Evolutionary conservation across 805 yeast genomes (phyloP).

Genomic region (Danielozyma ontarioensis): DNA sequence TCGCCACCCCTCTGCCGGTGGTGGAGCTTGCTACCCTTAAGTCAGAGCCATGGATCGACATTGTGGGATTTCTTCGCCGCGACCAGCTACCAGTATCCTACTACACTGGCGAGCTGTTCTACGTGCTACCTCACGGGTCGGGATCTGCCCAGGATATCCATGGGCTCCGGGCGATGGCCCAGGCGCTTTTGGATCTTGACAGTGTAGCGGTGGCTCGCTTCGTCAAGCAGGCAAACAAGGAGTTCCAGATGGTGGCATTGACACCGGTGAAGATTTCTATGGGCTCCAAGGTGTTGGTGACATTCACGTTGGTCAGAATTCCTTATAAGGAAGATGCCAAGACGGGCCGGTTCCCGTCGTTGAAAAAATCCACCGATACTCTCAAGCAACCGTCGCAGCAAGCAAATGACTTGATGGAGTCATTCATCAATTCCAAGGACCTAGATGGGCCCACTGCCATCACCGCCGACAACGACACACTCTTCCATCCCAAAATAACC

Average conservation of each 20-base stretch:
- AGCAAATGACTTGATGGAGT: conserved; percentile 25
- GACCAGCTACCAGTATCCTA: conserved; percentile 52
- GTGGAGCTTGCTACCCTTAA: conserved; percentile 38
- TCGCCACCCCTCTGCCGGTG: conserved; percentile 45
- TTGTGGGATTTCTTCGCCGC: conserved; percentile 54
- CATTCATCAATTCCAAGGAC: conserved; percentile 21
- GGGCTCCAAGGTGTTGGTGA: conserved; percentile 29
- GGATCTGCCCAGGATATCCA: conserved; percentile 32
- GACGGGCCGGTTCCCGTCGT: conserved; percentile 45
- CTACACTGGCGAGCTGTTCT: conserved; percentile 53
- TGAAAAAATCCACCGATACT: conserved; percentile 7
- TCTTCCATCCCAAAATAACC: conserved; percentile 12
- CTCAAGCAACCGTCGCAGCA: conserved; percentile 2
- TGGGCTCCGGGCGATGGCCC: conserved; percentile 38
- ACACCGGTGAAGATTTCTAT: conserved; percentile 34
- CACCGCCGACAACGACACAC: neutral
- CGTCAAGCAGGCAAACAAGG: conserved; percentile 46
- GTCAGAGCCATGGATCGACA: conserved; percentile 52
- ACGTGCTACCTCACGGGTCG: conserved; percentile 40
- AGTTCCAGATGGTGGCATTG: conserved; percentile 48
- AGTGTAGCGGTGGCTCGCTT: conserved; percentile 58
- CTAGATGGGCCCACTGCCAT: conserved; percentile 11
- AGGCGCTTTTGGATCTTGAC: conserved; percentile 42
- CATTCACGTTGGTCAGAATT: conserved; percentile 49
- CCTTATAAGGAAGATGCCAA: conserved; percentile 77